phyloP scores from a whole-genome alignment of 306 rosid genomes.

The Vigna angularis region DNA sequence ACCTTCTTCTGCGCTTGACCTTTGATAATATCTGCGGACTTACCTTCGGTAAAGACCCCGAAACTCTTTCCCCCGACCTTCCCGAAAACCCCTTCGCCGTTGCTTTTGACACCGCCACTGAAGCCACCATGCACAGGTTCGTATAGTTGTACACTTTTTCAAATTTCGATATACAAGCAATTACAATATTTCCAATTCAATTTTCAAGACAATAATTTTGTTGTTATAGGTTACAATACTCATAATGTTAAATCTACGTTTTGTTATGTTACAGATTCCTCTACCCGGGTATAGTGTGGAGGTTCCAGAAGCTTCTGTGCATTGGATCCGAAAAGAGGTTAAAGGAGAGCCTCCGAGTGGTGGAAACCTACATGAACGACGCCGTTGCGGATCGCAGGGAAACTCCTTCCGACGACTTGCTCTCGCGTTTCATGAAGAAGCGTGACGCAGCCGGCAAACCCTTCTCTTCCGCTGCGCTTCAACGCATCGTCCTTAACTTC shows the following conservation, averaged over 20 bases:
- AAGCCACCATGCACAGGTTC: constrained; percentile 74
- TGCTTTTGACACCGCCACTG: constrained; percentile 89
- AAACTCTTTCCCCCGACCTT: constrained; percentile 69
- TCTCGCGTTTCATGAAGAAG: constrained; percentile 84
- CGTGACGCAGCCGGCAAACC: constrained; percentile 64
- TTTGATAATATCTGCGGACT: constrained; percentile 94
- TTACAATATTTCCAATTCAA: too few species aligned
- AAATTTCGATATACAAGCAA: background rate
- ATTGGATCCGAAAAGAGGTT: constrained; percentile 67
- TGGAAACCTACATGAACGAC: constrained; percentile 81
- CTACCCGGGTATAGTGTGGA: constrained; percentile 77
- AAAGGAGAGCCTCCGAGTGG: constrained; percentile 61
- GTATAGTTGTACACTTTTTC: background rate
- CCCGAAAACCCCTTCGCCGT: constrained; percentile 66
- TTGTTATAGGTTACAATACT: too few species aligned
- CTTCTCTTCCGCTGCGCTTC: constrained; percentile 59
- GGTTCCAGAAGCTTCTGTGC: constrained; percentile 62
- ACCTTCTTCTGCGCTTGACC: constrained; percentile 75
- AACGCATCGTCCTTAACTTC: constrained; percentile 80
- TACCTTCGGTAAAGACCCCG: constrained; percentile 89
- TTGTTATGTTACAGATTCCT: constrained; percentile 51
- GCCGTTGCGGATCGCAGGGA: constrained; percentile 71
- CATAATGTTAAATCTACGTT: background rate
- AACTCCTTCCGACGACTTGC: constrained; percentile 78
- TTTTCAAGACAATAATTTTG: too few species aligned